Conservation (phyloP, 2,329 filamentous ascomycete species). For the Fusarium caatingaense region DNA sequence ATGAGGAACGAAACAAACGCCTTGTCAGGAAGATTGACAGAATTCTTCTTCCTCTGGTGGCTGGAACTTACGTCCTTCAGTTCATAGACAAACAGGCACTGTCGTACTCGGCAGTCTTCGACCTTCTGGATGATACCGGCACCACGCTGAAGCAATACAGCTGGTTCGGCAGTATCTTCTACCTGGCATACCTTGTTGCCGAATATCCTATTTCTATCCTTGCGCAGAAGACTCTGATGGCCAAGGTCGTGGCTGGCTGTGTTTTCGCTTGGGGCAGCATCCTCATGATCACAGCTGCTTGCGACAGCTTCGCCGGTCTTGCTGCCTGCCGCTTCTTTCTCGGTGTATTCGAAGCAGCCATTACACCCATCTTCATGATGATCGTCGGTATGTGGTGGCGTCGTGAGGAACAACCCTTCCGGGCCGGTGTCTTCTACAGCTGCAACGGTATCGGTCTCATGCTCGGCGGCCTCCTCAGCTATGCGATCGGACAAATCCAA, state of each 20-base stretch:
- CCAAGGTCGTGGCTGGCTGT: neutral
- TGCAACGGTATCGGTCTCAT: too few relatives aligned
- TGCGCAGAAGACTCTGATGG: slow-evolving; percentile 43
- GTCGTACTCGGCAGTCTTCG: slow-evolving; percentile 43
- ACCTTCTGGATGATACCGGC: slow-evolving; percentile 46
- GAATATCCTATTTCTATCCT: slow-evolving; percentile 54
- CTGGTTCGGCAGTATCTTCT: slow-evolving; percentile 50
- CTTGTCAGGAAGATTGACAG: slow-evolving; percentile 39
- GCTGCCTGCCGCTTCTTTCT: slow-evolving; percentile 10
- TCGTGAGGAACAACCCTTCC: too few relatives aligned
- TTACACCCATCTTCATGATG: neutral
- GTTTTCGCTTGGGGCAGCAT: slow-evolving; percentile 1
- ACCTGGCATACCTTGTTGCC: slow-evolving; percentile 52
- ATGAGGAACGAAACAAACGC: slow-evolving; percentile 1
- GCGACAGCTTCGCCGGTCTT: neutral
- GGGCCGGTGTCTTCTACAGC: too few relatives aligned
- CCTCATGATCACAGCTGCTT: slow-evolving; percentile 2
- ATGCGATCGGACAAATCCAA: too few relatives aligned
- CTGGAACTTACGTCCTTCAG: slow-evolving; percentile 40
- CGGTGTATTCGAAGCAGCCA: neutral
- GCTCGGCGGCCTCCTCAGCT: too few relatives aligned
- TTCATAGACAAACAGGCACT: slow-evolving; percentile 46
- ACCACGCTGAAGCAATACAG: slow-evolving; percentile 57
- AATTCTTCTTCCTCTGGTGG: slow-evolving; percentile 43
- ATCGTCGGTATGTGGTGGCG: too few relatives aligned